Evolutionary conservation across 345 rosid species (phyloP), one percentile per base, ranked within the genome.

Genomic region (Anastatica hierochuntica): DNA sequence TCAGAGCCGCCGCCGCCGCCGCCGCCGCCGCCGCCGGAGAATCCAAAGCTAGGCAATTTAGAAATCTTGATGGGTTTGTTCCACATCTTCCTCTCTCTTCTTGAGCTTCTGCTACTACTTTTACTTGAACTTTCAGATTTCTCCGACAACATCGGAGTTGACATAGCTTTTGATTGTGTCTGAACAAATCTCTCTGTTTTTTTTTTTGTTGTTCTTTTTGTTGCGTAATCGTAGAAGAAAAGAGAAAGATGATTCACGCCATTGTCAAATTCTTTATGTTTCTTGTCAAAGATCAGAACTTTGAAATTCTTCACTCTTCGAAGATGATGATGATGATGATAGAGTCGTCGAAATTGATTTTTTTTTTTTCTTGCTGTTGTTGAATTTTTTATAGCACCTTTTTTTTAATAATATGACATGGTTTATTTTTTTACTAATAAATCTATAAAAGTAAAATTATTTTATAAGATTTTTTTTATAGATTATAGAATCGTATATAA

Each of bases 1-100:
- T 64, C 77, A 10, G 45, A 48, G 27, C 48, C n/a, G n/a, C n/a
- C n/a, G n/a, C n/a, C n/a, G n/a, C n/a, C n/a, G n/a, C n/a, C n/a
- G n/a, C n/a, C n/a, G n/a, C n/a, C n/a, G n/a, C n/a, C n/a, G n/a
- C n/a, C n/a, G n/a, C n/a, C 50, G 43, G 69, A 55, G 50, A 55
- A 55, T 14, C 69, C 62, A 1, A 63, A 66, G 52, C 73, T 75
- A 13, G 79, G 77, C 47, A 70, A 29, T 58, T 70, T 69, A 2
- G 67, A 62, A 41, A 73, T 55, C 67, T 18, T 68, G 50, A 73
- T 64, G 53, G 86, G 68, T 72, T 73, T 77, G 59, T 53, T 67
- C 66, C 66, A 67, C 43, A 62, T 31, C 68, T 71, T 79, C 64
- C 69, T 72, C 26, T 53, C 63, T 65, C 40, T 70, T 31, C 54